Conservation (phyloP, 1,284 basidiomycete species). For the Sporisorium exsertum region DNA sequence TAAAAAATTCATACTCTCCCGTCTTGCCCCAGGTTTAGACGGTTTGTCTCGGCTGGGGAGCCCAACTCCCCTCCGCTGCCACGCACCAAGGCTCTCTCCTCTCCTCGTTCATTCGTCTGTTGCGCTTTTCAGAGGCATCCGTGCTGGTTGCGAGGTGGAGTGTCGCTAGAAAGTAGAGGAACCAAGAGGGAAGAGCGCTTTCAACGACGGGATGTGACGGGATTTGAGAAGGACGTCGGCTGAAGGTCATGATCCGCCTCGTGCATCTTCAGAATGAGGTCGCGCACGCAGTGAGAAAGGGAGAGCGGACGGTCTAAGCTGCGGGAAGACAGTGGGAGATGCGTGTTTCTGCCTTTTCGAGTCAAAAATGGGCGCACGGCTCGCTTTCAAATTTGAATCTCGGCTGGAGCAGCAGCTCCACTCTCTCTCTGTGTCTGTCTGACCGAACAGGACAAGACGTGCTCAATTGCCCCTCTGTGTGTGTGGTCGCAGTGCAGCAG, state of each 20-base stretch:
- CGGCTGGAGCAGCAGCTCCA: neutral
- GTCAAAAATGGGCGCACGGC: slow-evolving; percentile 11
- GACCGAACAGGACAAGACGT: slow-evolving; percentile 1
- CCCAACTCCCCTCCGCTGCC: neutral
- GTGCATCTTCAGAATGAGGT: neutral
- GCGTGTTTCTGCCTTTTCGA: too few relatives aligned
- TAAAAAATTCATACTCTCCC: neutral
- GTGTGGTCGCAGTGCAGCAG: too few relatives aligned
- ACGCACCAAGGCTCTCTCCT: too few relatives aligned
- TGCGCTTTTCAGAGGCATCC: too few relatives aligned
- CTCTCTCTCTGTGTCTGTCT: neutral
- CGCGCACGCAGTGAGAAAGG: neutral
- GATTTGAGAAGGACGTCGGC: neutral
- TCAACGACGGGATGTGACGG: neutral
- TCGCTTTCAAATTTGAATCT: slow-evolving; percentile 19
- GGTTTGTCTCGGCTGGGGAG: neutral
- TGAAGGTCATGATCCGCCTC: neutral
- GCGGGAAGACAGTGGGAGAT: too few relatives aligned
- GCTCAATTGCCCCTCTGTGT: neutral
- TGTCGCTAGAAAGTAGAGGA: too few relatives aligned
- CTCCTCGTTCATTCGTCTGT: too few relatives aligned
- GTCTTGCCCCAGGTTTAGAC: neutral
- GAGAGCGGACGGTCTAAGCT: too few relatives aligned
- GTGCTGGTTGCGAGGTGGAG: too few relatives aligned
- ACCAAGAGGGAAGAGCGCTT: neutral